A percentile compares a stretch with the other conserved stretches of the same genome.
Evolutionary conservation across 2,329 filamentous ascomycete genomes (phyloP).

Genomic region (Niveomyces coronatus): DNA sequence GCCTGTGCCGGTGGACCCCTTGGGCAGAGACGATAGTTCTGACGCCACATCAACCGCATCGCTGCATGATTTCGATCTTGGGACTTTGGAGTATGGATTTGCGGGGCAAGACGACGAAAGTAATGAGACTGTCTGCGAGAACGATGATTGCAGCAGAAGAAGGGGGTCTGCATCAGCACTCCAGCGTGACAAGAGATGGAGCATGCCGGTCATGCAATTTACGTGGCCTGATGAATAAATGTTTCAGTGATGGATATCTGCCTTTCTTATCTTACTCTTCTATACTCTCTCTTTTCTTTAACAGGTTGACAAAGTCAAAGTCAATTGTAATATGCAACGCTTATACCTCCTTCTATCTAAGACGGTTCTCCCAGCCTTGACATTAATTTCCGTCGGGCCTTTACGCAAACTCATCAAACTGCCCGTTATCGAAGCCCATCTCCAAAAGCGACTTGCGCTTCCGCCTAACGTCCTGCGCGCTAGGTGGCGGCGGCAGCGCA

Average conservation of each 20-base stretch:
- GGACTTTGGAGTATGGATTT: not conserved
- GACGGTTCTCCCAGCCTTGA: not conserved
- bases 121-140: not conserved
- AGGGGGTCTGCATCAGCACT: too few relatives aligned
- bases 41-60: too few relatives aligned
- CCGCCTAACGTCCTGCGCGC: constrained; percentile 49
- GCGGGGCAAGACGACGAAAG: not conserved
- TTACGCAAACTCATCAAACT: constrained; percentile 73
- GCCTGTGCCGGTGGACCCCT: too few relatives aligned
- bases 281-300: too few relatives aligned
- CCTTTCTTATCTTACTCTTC: too few relatives aligned
- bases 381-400: not conserved
- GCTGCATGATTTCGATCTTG: too few relatives aligned
- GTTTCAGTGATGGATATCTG: too few relatives aligned
- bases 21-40: too few relatives aligned
- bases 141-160: not conserved
- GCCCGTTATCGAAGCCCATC: constrained; percentile 75
- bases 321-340: too few relatives aligned
- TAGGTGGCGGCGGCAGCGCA: constrained; percentile 59
- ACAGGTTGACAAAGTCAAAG: too few relatives aligned
- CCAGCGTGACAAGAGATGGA: constrained; percentile 14
- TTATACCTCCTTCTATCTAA: too few relatives aligned
- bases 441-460: constrained; percentile 50
- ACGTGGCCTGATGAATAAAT: constrained; percentile 15
- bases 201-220: constrained; percentile 19